Evolutionary conservation across 2,329 filamentous ascomycete genomes (phyloP).

Genomic region (Xenoacremonium recifei): DNA sequence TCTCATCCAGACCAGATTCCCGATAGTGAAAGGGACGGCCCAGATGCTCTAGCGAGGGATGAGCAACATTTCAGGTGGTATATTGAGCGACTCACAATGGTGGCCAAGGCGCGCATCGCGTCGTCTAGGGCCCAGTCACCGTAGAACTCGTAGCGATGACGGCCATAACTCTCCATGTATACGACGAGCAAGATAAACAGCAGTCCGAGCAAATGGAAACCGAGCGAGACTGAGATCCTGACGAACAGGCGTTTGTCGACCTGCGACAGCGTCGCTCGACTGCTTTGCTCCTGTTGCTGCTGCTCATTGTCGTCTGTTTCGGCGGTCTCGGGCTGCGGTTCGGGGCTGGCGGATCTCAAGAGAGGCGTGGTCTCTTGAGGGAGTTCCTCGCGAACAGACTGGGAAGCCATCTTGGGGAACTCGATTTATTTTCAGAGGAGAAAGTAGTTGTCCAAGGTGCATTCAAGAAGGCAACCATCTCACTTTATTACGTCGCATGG

Average conservation of each 20-base stretch:
- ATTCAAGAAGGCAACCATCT: neutral
- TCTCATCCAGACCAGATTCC: neutral
- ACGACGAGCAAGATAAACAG: neutral
- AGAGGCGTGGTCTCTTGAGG: neutral
- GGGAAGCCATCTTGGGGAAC: neutral
- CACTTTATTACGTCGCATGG: neutral
- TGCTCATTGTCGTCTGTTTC: neutral
- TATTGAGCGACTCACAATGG: neutral
- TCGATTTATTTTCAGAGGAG: neutral
- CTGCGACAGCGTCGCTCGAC: neutral
- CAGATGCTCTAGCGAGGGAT: neutral
- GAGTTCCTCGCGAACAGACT: neutral
- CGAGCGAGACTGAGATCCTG: neutral
- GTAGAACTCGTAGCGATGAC: neutral
- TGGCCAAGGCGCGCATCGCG: neutral
- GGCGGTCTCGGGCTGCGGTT: neutral
- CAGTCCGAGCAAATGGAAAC: neutral
- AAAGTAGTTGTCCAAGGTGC: neutral
- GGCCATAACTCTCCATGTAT: neutral
- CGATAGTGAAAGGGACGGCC: neutral
- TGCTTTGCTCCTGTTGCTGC: too few relatives aligned
- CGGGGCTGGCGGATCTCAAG: neutral
- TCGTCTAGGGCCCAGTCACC: neutral
- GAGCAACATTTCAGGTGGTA: neutral
- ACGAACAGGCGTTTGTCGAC: neutral